Percentiles rank a stretch among this genome's conserved stretches.
These are phyloP conservation scores for Hortiboletus flavorubellus DNA, from an alignment of 768 basidiomycete genomes.

Conservation along the genomic window DNA sequence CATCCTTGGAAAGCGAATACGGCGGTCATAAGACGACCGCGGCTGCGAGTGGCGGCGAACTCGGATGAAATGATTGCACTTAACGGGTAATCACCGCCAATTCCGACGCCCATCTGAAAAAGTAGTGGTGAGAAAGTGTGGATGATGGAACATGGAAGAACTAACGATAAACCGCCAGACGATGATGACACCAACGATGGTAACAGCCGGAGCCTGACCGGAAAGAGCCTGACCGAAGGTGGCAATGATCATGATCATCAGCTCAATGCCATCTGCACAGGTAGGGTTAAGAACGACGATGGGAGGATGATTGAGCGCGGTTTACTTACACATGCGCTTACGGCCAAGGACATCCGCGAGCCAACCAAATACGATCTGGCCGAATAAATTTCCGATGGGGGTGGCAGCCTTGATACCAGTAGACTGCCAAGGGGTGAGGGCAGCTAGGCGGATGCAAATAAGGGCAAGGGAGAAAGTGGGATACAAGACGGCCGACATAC, in stretches of 20 bases:
- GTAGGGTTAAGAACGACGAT: neutral
- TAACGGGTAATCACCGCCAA: constrained; percentile 88
- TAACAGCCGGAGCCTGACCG: constrained; percentile 61
- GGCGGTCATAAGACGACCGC: constrained; percentile 87
- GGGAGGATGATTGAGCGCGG: neutral
- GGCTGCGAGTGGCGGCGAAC: constrained; percentile 71
- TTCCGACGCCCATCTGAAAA: constrained; percentile 68
- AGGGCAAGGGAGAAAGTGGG: neutral
- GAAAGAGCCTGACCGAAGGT: constrained; percentile 80
- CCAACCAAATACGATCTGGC: constrained; percentile 78
- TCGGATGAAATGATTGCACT: constrained; percentile 87
- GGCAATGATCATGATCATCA: constrained; percentile 78
- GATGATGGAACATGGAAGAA: neutral
- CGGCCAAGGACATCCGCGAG: constrained; percentile 74
- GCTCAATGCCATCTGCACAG: constrained; percentile 43
- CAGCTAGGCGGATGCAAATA: constrained; percentile 1
- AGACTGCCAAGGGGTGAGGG: constrained; percentile 55
- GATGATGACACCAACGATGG: constrained; percentile 72
- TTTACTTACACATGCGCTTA: constrained; percentile 72
- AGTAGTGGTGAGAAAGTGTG: neutral
- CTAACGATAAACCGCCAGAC: constrained; percentile 78
- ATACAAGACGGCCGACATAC: neutral
- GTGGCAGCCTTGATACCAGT: constrained; percentile 78
- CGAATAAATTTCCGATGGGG: constrained; percentile 70
- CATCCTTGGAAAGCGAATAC: constrained; percentile 87